Evolutionary conservation across 164 flowering plant species (phyloP).

Genomic region (Platanus orientalis): DNA sequence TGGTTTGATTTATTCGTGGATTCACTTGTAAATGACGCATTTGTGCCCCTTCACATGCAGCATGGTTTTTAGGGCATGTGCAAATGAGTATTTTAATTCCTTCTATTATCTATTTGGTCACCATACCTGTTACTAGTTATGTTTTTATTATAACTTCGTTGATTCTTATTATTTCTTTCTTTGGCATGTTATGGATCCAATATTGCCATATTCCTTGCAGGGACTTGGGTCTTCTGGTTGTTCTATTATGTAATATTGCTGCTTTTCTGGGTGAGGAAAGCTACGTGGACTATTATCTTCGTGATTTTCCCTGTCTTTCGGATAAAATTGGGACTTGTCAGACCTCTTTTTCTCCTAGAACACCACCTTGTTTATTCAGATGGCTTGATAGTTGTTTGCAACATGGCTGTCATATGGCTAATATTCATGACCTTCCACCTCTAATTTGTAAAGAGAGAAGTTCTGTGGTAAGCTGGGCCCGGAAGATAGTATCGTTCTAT

Average conservation of each 20-base stretch:
- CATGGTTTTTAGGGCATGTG: not conserved
- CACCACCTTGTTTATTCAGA: slow-evolving; percentile 78
- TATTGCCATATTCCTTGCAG: slow-evolving; percentile 32
- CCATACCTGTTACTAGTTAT: no score
- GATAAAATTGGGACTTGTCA: slow-evolving; percentile 20
- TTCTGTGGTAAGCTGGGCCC: slow-evolving; percentile 63
- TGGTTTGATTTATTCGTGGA: not conserved
- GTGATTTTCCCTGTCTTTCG: slow-evolving; percentile 78
- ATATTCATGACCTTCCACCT: slow-evolving; percentile 61
- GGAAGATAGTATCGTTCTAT: slow-evolving; percentile 82
- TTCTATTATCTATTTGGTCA: no score
- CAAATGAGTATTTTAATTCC: no score
- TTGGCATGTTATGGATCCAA: not conserved
- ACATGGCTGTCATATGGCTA: slow-evolving; percentile 51
- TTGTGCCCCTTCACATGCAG: not conserved
- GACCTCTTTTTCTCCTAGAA: slow-evolving; percentile 26
- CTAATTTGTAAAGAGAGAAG: slow-evolving; percentile 55
- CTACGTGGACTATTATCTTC: slow-evolving; percentile 82
- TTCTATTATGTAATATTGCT: slow-evolving; percentile 61
- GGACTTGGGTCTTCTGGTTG: slow-evolving; percentile 69
- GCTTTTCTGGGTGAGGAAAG: slow-evolving; percentile 49
- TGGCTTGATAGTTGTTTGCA: slow-evolving; percentile 85
- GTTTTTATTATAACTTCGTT: not conserved
- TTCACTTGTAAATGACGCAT: not conserved
- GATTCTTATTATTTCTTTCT: not conserved